Evolutionary conservation across 768 basidiomycete genomes (phyloP).

Genomic region (Mrakia frigida): DNA sequence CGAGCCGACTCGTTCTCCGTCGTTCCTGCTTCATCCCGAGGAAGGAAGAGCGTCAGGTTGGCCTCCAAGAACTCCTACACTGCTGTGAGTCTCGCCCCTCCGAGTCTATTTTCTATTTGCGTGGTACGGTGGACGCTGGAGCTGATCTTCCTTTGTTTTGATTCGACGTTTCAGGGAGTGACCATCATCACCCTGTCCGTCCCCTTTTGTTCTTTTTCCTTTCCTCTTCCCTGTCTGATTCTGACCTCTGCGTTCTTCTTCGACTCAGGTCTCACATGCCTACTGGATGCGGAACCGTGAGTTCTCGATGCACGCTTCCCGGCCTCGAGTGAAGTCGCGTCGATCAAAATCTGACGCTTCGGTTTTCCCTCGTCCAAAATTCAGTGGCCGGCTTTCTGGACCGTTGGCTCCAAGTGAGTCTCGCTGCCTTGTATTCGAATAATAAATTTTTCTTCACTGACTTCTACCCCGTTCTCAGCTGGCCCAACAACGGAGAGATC

Average conservation of each 20-base stretch:
- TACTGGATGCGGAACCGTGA: constrained; percentile 70
- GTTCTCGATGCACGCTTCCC: too few species aligned
- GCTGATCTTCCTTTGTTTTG: background rate
- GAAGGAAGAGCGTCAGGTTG: constrained; percentile 71
- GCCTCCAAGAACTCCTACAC: constrained; percentile 50
- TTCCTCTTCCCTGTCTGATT: background rate
- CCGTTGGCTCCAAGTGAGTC: background rate
- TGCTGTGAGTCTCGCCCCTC: constrained; percentile 37
- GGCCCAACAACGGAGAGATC: constrained; percentile 36
- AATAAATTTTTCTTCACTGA: background rate
- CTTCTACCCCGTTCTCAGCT: constrained; percentile 12
- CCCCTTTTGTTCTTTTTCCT: background rate
- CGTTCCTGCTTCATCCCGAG: constrained; percentile 52
- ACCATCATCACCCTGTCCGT: constrained; percentile 64
- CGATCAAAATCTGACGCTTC: too few species aligned
- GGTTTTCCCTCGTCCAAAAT: too few species aligned
- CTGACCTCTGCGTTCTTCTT: background rate
- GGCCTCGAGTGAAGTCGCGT: too few species aligned
- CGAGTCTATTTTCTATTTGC: background rate
- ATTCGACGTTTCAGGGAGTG: constrained; percentile 50
- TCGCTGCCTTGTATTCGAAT: too few species aligned
- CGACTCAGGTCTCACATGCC: constrained; percentile 63
- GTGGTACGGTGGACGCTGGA: background rate
- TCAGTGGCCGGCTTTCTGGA: constrained; percentile 49
- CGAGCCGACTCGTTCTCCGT: constrained; percentile 76